Percentiles rank a stretch among this genome's conserved stretches.
Evolutionary conservation across 2,329 filamentous ascomycete genomes (phyloP).

Genomic region (Cytospora leucostoma): DNA sequence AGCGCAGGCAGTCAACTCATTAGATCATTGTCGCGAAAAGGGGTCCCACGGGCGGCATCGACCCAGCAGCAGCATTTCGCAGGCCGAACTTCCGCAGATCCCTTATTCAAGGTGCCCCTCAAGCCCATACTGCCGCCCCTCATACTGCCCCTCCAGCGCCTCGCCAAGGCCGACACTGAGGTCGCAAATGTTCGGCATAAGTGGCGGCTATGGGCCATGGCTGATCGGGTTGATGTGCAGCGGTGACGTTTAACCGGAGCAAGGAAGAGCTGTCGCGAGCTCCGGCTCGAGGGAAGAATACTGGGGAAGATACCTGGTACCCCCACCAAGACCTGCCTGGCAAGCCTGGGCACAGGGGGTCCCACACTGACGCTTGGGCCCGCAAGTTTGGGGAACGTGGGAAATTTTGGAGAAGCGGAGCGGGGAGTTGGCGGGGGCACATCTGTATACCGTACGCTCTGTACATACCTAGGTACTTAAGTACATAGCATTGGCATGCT

Average conservation of each 20-base stretch:
- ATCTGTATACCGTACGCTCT: too few relatives aligned
- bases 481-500: too few relatives aligned
- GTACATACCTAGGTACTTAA: too few relatives aligned
- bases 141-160: background rate
- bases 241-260: constrained; percentile 24
- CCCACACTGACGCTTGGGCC: background rate
- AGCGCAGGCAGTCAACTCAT: constrained; percentile 4
- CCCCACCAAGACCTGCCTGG: too few relatives aligned
- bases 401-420: background rate
- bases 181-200: constrained; percentile 8
- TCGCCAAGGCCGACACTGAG: background rate
- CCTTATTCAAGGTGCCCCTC: background rate
- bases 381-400: constrained; percentile 1
- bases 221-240: constrained; percentile 12
- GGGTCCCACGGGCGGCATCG: background rate
- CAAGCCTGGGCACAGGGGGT: too few relatives aligned
- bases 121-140: too few relatives aligned
- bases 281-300: constrained; percentile 7
- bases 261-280: constrained; percentile 16
- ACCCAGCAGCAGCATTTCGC: background rate
- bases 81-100: constrained; percentile 1
- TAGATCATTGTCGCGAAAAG: constrained; percentile 7
- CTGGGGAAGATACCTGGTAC: background rate
- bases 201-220: constrained; percentile 18
- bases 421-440: background rate